These are phyloP conservation scores for Podila epicladia DNA, from an alignment of 192 early-diverging fungal genomes.

Conservation along the genomic window DNA sequence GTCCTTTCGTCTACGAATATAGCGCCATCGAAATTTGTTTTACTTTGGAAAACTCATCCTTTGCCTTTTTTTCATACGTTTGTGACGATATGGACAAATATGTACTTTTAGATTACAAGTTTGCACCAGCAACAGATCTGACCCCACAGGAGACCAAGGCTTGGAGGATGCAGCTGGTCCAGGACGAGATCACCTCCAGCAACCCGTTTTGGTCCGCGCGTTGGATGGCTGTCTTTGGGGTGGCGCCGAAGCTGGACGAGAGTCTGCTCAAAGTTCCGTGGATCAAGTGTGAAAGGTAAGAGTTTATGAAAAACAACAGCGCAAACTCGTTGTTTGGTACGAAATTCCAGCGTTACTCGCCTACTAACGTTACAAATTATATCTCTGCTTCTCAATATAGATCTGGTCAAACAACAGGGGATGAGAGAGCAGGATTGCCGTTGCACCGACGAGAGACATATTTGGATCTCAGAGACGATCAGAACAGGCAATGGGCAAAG, in stretches of 20 bases:
- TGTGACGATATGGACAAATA: too few species aligned
- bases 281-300: conserved; percentile 50
- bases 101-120: conserved; percentile 33
- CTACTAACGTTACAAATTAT: too few species aligned
- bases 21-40: background rate
- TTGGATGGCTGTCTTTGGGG: conserved; percentile 50
- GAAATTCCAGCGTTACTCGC: too few species aligned
- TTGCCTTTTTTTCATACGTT: too few species aligned
- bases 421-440: conserved; percentile 17
- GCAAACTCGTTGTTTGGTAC: too few species aligned
- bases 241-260: conserved; percentile 35
- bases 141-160: conserved; percentile 37
- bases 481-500: conserved; percentile 46
- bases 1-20: background rate
- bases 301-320: too few species aligned
- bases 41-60: background rate
- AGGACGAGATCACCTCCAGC: conserved; percentile 42
- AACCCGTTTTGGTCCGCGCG: conserved; percentile 49
- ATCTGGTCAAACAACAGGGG: conserved; percentile 14
- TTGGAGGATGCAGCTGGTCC: conserved; percentile 40
- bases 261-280: conserved; percentile 48
- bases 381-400: background rate
- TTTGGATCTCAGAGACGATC: conserved; percentile 44
- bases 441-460: conserved; percentile 45
- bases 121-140: conserved; percentile 43